Percentiles rank a stretch among this genome's conserved stretches.
Conservation (phyloP, 2,329 filamentous ascomycete species). For the Claviceps fusiformis region DNA sequence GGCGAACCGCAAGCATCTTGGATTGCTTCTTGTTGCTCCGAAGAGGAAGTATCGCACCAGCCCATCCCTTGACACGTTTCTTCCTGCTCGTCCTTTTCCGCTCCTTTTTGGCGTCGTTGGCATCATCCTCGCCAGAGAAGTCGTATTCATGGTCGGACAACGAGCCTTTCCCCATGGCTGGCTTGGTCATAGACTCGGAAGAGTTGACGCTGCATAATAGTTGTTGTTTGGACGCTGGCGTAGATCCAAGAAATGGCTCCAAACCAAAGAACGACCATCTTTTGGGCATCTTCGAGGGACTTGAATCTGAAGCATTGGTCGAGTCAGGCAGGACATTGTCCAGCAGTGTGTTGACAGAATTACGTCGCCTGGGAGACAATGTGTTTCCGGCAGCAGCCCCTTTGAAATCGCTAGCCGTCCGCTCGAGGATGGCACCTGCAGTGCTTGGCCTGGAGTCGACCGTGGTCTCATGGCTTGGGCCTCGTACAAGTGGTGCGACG, state of each 20-base stretch:
- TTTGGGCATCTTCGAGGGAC: conserved; percentile 37
- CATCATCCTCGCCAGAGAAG: conserved; percentile 11
- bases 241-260: conserved; percentile 36
- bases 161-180: conserved; percentile 14
- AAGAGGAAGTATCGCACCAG: conserved; percentile 51
- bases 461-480: conserved; percentile 26
- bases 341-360: conserved; percentile 44
- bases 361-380: conserved; percentile 37
- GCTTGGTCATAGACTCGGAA: conserved; percentile 22
- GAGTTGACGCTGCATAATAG: conserved; percentile 35
- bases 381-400: conserved; percentile 9
- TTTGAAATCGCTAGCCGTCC: conserved; percentile 13
- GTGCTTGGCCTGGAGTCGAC: conserved; percentile 50
- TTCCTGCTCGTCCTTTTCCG: conserved; percentile 25
- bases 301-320: conserved; percentile 26
- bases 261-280: conserved; percentile 51
- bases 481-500: conserved; percentile 23
- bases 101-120: conserved; percentile 15
- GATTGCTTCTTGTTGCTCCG: conserved; percentile 34
- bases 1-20: conserved; percentile 25
- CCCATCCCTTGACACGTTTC: conserved; percentile 66
- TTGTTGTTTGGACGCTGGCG: conserved; percentile 31
- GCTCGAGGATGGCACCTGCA: conserved; percentile 55
- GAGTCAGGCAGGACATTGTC: conserved; percentile 24
- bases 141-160: conserved; percentile 25